A percentile compares a stretch with the other conserved stretches of the same genome.
These are phyloP conservation scores for Candida andamanensis DNA, from an alignment of 805 yeast species.

Conservation along the genomic window DNA sequence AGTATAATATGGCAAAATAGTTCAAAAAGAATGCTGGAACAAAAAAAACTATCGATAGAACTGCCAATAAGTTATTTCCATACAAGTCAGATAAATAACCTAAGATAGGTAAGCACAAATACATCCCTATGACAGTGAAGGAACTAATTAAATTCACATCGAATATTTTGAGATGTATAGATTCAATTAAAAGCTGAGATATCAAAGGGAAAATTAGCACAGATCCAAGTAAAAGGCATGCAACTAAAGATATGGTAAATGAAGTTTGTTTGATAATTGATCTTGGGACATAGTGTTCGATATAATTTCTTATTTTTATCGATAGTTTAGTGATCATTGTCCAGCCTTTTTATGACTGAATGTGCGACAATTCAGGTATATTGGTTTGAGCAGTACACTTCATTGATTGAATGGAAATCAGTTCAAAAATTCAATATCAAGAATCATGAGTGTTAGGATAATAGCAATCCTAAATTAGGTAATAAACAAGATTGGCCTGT, in stretches of 20 bases:
- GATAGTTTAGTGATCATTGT: slow-evolving; percentile 5
- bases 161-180: slow-evolving; percentile 59
- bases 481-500: no score
- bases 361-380: no score
- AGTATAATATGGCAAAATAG: slow-evolving; percentile 10
- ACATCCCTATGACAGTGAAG: slow-evolving; percentile 73
- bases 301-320: slow-evolving; percentile 4
- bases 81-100: slow-evolving; percentile 83
- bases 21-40: slow-evolving; percentile 59
- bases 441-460: no score
- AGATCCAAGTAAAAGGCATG: slow-evolving; percentile 78
- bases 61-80: slow-evolving; percentile 70
- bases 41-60: slow-evolving; percentile 55
- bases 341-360: no score
- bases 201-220: slow-evolving; percentile 78
- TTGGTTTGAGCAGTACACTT: no score
- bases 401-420: no score
- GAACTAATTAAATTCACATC: slow-evolving; percentile 69
- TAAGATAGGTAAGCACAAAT: slow-evolving; percentile 72
- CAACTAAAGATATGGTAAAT: slow-evolving; percentile 50
- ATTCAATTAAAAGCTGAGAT: slow-evolving; percentile 58
- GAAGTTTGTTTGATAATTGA: slow-evolving; percentile 41
- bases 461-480: no score
- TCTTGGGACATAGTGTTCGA: slow-evolving; percentile 2
- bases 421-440: no score